Conservation (phyloP, 352 stramenopile genomes). For the Elongisporangium anandrum region DNA sequence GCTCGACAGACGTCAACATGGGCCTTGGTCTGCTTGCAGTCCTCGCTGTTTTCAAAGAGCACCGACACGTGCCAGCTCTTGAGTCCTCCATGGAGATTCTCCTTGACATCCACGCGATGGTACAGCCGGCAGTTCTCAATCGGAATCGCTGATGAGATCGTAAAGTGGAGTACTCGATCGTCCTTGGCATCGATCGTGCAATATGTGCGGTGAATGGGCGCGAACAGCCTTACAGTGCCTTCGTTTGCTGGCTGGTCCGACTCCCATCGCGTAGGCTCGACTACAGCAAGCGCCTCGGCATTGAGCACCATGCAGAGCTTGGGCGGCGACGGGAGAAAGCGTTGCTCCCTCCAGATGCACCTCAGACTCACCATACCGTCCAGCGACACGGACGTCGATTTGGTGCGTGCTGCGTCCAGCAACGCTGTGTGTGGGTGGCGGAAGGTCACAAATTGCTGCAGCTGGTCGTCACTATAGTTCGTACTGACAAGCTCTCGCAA, state of each 20-base stretch:
- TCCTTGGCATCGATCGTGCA: slow-evolving; percentile 65
- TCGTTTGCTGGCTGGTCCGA: slow-evolving; percentile 9
- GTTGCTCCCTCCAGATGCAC: slow-evolving; percentile 76
- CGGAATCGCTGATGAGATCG: slow-evolving; percentile 46
- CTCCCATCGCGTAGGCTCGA: slow-evolving; percentile 12
- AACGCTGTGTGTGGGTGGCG: slow-evolving; percentile 54
- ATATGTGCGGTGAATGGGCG: slow-evolving; percentile 69
- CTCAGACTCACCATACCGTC: slow-evolving; percentile 68
- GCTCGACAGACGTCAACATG: slow-evolving; percentile 70
- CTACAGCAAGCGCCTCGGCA: slow-evolving; percentile 63
- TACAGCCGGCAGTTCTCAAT: slow-evolving; percentile 49
- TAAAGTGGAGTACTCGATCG: slow-evolving; percentile 65
- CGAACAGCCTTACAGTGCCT: slow-evolving; percentile 55
- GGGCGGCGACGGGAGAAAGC: slow-evolving; percentile 57
- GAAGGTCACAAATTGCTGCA: slow-evolving; percentile 51
- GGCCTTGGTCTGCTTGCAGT: slow-evolving; percentile 60
- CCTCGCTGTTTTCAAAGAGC: slow-evolving; percentile 55
- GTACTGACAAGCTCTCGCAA: slow-evolving; percentile 49
- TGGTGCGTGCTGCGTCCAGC: slow-evolving; percentile 23
- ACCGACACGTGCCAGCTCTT: slow-evolving; percentile 61
- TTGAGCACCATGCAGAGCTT: slow-evolving; percentile 69
- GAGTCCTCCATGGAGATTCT: slow-evolving; percentile 27
- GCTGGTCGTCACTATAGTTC: slow-evolving; percentile 31
- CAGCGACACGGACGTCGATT: slow-evolving; percentile 21
- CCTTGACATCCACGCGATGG: background rate